phyloP scores from a whole-genome alignment of 305 asterid species.

The Fraxinus ornus region DNA sequence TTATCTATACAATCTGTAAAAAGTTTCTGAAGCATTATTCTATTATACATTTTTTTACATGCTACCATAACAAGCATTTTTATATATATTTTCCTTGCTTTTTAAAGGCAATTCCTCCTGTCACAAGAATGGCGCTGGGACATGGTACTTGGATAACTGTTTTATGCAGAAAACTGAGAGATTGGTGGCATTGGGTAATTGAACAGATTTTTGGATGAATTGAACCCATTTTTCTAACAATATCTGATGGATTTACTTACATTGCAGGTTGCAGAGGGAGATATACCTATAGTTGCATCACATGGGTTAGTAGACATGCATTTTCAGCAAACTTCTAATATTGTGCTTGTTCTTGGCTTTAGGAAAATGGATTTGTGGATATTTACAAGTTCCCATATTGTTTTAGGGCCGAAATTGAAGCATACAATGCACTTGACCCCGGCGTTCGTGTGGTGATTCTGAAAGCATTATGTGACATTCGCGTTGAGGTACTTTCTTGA shows the following conservation, averaged over 20 bases:
- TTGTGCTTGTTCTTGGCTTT: conserved; percentile 14
- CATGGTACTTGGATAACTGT: conserved; percentile 90
- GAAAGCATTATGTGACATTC: conserved; percentile 98
- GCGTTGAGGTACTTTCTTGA: conserved; percentile 74
- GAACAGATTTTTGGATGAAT: conserved; percentile 17
- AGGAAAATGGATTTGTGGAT: conserved; percentile 16
- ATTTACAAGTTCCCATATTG: conserved; percentile 15
- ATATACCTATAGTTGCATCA: conserved; percentile 89
- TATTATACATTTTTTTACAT: background rate
- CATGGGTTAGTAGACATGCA: conserved; percentile 72
- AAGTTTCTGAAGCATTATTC: background rate
- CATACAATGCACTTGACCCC: conserved; percentile 76
- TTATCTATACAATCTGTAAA: background rate
- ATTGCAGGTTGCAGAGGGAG: conserved; percentile 97
- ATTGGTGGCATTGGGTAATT: conserved; percentile 99
- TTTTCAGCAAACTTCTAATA: conserved; percentile 7
- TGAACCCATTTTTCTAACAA: background rate
- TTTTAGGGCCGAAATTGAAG: conserved; percentile 85
- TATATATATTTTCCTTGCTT: background rate
- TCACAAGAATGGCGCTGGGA: conserved; percentile 90
- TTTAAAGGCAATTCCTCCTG: conserved; percentile 91
- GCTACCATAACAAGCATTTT: conserved; percentile 1
- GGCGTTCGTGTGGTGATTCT: conserved; percentile 88
- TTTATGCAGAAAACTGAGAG: conserved; percentile 82
- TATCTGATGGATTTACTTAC: conserved; percentile 23